Evolutionary conservation across 2,329 filamentous ascomycete species (phyloP).

Genomic region (Clarireedia monteithiana): DNA sequence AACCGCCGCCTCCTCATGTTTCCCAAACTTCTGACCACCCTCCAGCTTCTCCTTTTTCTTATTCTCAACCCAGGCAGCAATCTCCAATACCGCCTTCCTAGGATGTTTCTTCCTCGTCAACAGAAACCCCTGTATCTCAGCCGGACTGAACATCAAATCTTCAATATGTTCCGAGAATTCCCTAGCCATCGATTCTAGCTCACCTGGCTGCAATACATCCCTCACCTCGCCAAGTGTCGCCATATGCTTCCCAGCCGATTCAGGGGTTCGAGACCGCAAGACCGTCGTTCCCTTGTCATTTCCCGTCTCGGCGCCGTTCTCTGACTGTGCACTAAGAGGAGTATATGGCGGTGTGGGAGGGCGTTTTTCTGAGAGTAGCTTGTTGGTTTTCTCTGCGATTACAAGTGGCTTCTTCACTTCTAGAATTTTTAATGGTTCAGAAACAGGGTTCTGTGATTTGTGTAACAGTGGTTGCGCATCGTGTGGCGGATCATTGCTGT

Average conservation of each 20-base stretch:
- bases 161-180: constrained; percentile 48
- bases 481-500: constrained; percentile 33
- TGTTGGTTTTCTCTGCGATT: neutral
- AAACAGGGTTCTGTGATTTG: neutral
- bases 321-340: constrained; percentile 3
- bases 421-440: neutral
- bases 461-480: neutral
- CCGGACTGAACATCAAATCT: constrained; percentile 45
- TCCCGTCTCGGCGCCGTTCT: neutral
- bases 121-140: constrained; percentile 58
- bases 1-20: neutral
- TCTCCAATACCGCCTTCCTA: constrained; percentile 44
- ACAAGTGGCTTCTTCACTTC: neutral
- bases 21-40: neutral
- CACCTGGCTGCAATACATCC: constrained; percentile 13
- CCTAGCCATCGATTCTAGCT: constrained; percentile 29
- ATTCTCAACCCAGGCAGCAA: constrained; percentile 45
- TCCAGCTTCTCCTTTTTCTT: constrained; percentile 28
- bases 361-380: neutral
- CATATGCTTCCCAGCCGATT: neutral
- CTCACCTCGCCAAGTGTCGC: neutral
- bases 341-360: constrained; percentile 16
- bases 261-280: neutral
- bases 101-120: constrained; percentile 55
- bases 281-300: neutral